A percentile compares a stretch with the other conserved stretches of the same genome.
These are phyloP conservation scores for Nidula niveotomentosa DNA, from an alignment of 1,284 basidiomycete species.

Conservation along the genomic window DNA sequence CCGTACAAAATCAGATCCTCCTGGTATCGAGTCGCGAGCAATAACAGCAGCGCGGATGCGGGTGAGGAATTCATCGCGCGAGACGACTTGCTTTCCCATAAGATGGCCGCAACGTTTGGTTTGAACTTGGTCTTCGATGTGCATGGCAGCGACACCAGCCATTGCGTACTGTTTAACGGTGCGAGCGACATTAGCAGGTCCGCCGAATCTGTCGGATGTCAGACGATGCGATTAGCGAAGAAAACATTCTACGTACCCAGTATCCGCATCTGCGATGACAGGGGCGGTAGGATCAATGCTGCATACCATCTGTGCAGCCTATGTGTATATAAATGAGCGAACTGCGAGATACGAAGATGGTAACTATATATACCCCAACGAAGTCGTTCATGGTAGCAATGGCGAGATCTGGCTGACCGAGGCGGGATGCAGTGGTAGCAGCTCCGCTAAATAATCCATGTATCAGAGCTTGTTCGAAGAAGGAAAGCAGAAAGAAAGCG, in stretches of 20 bases:
- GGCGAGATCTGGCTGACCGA: constrained; percentile 78
- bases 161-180: constrained; percentile 73
- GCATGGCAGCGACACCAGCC: constrained; percentile 74
- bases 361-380: constrained; percentile 41
- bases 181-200: constrained; percentile 74
- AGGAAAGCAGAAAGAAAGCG: not conserved
- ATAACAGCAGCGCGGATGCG: constrained; percentile 78
- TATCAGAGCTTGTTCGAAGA: not conserved
- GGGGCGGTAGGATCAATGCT: constrained; percentile 61
- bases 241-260: constrained; percentile 42
- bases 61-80: constrained; percentile 72
- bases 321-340: not conserved
- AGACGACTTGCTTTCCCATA: constrained; percentile 68
- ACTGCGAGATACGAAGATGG: not conserved
- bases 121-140: constrained; percentile 85
- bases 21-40: constrained; percentile 69
- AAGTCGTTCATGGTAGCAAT: constrained; percentile 84
- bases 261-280: constrained; percentile 83
- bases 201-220: constrained; percentile 56
- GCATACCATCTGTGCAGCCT: constrained; percentile 58
- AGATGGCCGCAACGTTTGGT: constrained; percentile 84
- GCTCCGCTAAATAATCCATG: constrained; percentile 49
- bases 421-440: constrained; percentile 74
- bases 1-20: constrained; percentile 58
- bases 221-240: not conserved